phyloP scores from a whole-genome alignment of 345 rosid species.

The Theobroma cacao region DNA sequence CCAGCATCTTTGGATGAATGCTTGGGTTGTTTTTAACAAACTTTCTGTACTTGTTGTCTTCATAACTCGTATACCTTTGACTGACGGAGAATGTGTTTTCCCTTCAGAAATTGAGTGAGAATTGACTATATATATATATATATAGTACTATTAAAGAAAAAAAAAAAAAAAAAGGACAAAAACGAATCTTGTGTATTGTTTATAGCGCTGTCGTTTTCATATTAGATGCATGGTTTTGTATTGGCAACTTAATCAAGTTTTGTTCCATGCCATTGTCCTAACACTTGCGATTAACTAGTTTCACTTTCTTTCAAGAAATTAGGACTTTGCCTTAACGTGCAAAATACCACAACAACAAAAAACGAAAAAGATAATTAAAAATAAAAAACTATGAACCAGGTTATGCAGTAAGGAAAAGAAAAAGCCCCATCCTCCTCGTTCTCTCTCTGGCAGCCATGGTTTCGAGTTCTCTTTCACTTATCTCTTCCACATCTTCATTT shows the following conservation, averaged over 20 bases:
- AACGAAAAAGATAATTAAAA: background rate
- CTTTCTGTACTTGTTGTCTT: background rate
- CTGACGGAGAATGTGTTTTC: too few relatives aligned
- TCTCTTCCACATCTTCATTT: conserved; percentile 34
- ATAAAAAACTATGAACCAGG: background rate
- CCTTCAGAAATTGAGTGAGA: too few relatives aligned
- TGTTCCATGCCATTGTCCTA: background rate
- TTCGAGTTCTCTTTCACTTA: conserved; percentile 39
- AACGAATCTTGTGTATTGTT: background rate
- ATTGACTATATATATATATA: too few relatives aligned
- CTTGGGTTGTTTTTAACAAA: background rate
- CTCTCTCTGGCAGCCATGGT: conserved; percentile 41
- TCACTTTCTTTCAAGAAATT: background rate
- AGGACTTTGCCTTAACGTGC: background rate
- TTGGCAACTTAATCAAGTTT: background rate
- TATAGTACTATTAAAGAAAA: too few relatives aligned
- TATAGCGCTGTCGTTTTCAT: background rate
- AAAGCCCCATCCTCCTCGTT: conserved; percentile 18
- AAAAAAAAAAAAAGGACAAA: background rate
- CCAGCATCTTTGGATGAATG: background rate
- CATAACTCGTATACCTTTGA: too few relatives aligned
- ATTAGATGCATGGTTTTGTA: background rate
- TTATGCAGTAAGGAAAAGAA: background rate
- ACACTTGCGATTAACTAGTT: background rate
- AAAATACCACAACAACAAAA: background rate